These are phyloP conservation scores for Metschnikowia similis DNA, from an alignment of 805 yeast genomes.

Conservation along the genomic window DNA sequence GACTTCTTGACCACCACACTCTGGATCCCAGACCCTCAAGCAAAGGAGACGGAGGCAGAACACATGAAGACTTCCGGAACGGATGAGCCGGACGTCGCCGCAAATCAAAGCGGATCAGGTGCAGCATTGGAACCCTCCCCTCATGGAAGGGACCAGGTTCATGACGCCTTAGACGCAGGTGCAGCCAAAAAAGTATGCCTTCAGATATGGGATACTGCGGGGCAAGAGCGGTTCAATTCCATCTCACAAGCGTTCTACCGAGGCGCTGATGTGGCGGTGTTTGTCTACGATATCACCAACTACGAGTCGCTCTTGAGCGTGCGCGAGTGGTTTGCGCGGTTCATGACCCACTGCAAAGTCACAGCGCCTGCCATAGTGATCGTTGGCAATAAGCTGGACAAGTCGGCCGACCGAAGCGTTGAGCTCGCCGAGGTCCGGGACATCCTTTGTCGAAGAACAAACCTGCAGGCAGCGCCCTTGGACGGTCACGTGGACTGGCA, in stretches of 20 bases:
- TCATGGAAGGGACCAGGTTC: background rate
- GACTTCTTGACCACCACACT: conserved; percentile 48
- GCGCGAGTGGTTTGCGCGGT: conserved; percentile 45
- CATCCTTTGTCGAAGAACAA: conserved; percentile 21
- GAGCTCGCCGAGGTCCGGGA: conserved; percentile 34
- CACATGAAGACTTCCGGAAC: background rate
- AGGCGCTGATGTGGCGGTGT: conserved; percentile 53
- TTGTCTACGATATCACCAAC: conserved; percentile 52
- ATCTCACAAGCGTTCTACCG: conserved; percentile 53
- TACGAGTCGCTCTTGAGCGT: conserved; percentile 48
- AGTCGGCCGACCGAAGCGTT: conserved; percentile 28
- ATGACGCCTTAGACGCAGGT: background rate
- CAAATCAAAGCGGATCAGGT: background rate
- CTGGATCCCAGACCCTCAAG: conserved; percentile 4
- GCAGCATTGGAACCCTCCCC: background rate
- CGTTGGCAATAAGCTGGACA: conserved; percentile 52
- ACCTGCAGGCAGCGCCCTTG: conserved; percentile 16
- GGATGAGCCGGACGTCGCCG: background rate
- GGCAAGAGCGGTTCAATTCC: conserved; percentile 45
- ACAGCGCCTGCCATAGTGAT: conserved; percentile 45
- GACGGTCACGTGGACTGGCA: conserved; percentile 33
- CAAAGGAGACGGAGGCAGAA: background rate
- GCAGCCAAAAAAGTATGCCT: conserved; percentile 27
- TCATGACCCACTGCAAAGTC: conserved; percentile 46
- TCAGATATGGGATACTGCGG: conserved; percentile 56